phyloP scores from a whole-genome alignment of 1,284 basidiomycete genomes.

The Phellopilus nigrolimitatus region DNA sequence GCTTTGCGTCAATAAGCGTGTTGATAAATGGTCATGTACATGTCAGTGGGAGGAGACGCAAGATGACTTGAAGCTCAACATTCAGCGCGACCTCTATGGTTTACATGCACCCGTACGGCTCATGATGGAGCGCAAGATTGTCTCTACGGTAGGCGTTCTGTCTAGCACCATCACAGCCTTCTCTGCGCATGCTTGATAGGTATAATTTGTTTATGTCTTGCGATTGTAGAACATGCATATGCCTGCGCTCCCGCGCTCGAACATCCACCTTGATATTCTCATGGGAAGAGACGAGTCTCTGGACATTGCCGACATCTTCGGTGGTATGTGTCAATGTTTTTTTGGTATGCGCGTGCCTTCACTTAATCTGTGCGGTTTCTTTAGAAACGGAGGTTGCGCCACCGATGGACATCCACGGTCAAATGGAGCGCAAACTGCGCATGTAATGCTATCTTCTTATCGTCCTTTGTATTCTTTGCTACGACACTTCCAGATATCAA shows the following conservation, averaged over 20 bases:
- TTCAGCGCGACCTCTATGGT: constrained; percentile 84
- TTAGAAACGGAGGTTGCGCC: constrained; percentile 7
- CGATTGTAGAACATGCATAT: constrained; percentile 53
- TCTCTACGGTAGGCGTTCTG: constrained; percentile 56
- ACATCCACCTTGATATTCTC: constrained; percentile 86
- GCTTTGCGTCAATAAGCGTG: not conserved
- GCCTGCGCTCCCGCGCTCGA: constrained; percentile 60
- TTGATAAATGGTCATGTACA: too few relatives aligned
- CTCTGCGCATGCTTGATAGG: not conserved
- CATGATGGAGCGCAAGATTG: constrained; percentile 92
- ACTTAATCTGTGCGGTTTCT: too few relatives aligned
- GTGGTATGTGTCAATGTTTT: constrained; percentile 41
- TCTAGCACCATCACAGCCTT: too few relatives aligned
- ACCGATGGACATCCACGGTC: constrained; percentile 17
- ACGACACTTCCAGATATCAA: too few relatives aligned
- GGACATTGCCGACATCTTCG: constrained; percentile 70
- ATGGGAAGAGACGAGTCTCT: constrained; percentile 86
- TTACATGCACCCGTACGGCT: constrained; percentile 84
- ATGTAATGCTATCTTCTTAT: constrained; percentile 8
- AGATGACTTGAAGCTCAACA: constrained; percentile 79
- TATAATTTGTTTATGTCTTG: not conserved
- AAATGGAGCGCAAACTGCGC: constrained; percentile 21
- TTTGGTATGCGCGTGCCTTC: not conserved
- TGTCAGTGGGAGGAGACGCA: constrained; percentile 90
- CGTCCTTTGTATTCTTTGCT: not conserved